Conservation (phyloP, 2,329 filamentous ascomycete genomes). For the Chrysoporthe deuterocubensis region DNA sequence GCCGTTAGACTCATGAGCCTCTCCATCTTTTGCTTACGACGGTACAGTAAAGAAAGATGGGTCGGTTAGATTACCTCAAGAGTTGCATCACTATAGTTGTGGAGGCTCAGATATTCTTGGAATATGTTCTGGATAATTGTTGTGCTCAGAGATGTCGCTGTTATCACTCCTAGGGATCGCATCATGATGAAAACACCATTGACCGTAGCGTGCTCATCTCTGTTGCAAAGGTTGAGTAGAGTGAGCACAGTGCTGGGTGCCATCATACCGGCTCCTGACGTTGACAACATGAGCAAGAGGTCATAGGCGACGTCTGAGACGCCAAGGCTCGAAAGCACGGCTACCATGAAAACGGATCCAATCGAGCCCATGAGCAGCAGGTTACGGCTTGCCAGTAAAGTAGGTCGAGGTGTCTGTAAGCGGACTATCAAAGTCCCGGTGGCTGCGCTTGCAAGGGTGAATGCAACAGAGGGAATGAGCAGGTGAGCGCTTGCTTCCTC, state of each 20-base stretch:
- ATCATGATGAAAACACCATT: background rate
- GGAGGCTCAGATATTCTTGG: background rate
- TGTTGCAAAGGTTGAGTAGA: background rate
- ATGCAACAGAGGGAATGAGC: background rate
- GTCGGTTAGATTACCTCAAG: background rate
- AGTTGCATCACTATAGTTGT: background rate
- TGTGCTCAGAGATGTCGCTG: background rate
- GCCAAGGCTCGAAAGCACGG: background rate
- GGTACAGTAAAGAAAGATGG: background rate
- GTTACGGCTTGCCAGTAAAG: background rate
- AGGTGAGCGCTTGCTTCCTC: background rate
- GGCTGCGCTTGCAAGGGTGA: background rate
- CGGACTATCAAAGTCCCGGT: background rate
- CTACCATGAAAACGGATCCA: background rate
- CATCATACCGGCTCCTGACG: background rate
- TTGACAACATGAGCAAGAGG: background rate
- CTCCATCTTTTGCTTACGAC: too few species aligned
- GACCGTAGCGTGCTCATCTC: background rate
- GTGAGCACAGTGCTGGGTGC: background rate
- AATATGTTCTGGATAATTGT: background rate
- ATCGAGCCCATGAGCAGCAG: background rate
- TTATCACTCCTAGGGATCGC: background rate
- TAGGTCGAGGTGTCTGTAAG: background rate
- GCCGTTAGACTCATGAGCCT: background rate
- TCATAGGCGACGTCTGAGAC: background rate